Percentiles rank a stretch among this genome's conserved stretches.
phyloP scores from a whole-genome alignment of 129 eudicot species.

The Apium graveolens region DNA sequence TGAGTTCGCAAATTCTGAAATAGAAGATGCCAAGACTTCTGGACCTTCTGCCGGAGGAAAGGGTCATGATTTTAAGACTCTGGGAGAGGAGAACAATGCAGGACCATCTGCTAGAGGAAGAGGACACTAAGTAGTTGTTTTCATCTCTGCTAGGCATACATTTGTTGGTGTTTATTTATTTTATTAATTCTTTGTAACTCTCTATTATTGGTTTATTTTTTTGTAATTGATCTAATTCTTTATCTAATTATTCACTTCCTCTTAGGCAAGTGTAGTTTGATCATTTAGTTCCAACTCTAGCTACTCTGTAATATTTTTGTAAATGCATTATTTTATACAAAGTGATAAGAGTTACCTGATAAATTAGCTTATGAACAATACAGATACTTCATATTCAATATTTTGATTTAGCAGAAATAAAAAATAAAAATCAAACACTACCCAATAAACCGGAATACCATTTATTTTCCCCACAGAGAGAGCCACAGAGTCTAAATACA shows the following conservation, averaged over 20 bases:
- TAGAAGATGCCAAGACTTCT: slow-evolving; percentile 16
- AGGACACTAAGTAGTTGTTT: slow-evolving; percentile 15
- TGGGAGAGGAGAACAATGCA: slow-evolving; percentile 15
- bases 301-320: too few species aligned
- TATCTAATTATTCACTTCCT: background rate
- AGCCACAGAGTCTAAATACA: background rate
- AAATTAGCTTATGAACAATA: too few species aligned
- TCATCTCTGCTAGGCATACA: background rate
- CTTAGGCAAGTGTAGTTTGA: background rate
- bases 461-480: background rate
- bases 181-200: background rate
- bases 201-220: background rate
- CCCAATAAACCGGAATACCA: slow-evolving; percentile 6
- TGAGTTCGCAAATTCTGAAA: background rate
- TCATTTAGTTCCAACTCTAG: background rate
- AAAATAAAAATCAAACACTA: background rate
- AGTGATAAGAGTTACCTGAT: too few species aligned
- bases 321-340: too few species aligned
- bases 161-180: background rate
- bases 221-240: background rate
- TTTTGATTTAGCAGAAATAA: too few species aligned
- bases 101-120: slow-evolving; percentile 30
- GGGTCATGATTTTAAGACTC: slow-evolving; percentile 11
- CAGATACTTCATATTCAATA: too few species aligned
- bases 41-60: slow-evolving; percentile 19